Base-by-base conservation (phyloP, 306 rosid species). In the Inga leiocalycina region DNA sequence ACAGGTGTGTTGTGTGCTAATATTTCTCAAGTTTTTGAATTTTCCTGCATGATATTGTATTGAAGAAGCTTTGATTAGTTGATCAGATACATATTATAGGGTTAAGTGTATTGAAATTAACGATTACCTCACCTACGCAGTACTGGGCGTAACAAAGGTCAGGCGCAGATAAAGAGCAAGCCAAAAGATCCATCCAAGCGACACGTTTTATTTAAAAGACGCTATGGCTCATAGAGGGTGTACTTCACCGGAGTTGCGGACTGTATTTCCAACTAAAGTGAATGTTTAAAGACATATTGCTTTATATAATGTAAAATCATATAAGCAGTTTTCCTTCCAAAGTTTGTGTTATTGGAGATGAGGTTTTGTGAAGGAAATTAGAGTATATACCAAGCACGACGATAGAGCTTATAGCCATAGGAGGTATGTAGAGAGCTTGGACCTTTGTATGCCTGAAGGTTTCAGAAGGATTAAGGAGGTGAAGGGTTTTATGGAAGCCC, bases 161-260 rank as follows among this genome's bases (percentile, higher is more conserved):
- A 91, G 72, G 90, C 85, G 69, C 96, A 85, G 88, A 51, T 92
- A 46, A 94, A 94, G 92, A 88, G 91, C 83, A 93, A 93, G 89
- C 97, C 98, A 19, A 95, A 91, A 88, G 98, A 95, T 82, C 98
- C 97, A 7, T 22, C 97, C 5, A 95, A 87, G 93, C 90, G 97
- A 70, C 98, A 95, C 85, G 24, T 69, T 49, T 81, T 95, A 74
- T 93, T 95, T 71, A 91, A 87, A 83, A 88, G 62, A 69, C 92
- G 98, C 73, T 94, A 61, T 62, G 80, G 88, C 59, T 32, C 89
- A 84, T 85, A 74, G 80, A 78, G 48, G 74, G 39, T 45, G 78
- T 77, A 49, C 71, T 48, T 45, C 65, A 34, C 78, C 61, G 35
- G 14, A 45, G 75, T 27, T 10, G 69, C 45, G n/a, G 39, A 22